Conservation (phyloP, 306 rosid genomes). For the Rosa multiflora region DNA sequence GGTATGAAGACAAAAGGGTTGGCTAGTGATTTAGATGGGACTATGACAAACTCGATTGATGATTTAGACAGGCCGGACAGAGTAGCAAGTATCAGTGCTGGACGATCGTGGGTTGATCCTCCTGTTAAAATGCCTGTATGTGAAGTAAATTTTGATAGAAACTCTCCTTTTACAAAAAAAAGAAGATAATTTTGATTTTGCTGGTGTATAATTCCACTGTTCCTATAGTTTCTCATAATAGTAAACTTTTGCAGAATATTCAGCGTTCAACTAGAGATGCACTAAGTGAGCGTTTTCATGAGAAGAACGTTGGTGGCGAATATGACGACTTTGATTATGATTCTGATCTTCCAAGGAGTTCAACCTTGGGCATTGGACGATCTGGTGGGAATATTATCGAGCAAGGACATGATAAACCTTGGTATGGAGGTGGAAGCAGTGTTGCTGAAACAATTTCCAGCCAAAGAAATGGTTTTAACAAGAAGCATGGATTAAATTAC, state of each 20-base stretch:
- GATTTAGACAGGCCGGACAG: conserved; percentile 51
- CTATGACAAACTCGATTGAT: conserved; percentile 43
- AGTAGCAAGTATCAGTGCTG: conserved; percentile 43
- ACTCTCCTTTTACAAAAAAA: not conserved
- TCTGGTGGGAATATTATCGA: conserved; percentile 47
- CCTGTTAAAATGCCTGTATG: conserved; percentile 55
- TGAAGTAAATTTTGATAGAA: conserved; percentile 15
- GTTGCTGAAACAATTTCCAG: conserved; percentile 46
- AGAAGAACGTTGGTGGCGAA: conserved; percentile 44
- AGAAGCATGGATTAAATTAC: conserved; percentile 45
- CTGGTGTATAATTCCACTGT: conserved; percentile 2
- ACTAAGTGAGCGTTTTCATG: conserved; percentile 47
- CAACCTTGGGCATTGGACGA: conserved; percentile 41
- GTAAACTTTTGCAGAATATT: conserved; percentile 54
- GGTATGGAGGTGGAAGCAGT: conserved; percentile 49
- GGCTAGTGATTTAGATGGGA: conserved; percentile 49
- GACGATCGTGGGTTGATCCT: conserved; percentile 70
- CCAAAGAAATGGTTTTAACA: conserved; percentile 66
- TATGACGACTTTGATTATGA: conserved; percentile 55
- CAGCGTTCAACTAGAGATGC: conserved; percentile 53
- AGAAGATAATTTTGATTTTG: not conserved
- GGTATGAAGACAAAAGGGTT: conserved; percentile 56
- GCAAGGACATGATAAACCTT: conserved; percentile 55
- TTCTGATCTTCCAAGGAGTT: conserved; percentile 51
- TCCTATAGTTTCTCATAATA: conserved; percentile 25